Conservation (phyloP, 352 stramenopile genomes). For the Globisporangium lucens region DNA sequence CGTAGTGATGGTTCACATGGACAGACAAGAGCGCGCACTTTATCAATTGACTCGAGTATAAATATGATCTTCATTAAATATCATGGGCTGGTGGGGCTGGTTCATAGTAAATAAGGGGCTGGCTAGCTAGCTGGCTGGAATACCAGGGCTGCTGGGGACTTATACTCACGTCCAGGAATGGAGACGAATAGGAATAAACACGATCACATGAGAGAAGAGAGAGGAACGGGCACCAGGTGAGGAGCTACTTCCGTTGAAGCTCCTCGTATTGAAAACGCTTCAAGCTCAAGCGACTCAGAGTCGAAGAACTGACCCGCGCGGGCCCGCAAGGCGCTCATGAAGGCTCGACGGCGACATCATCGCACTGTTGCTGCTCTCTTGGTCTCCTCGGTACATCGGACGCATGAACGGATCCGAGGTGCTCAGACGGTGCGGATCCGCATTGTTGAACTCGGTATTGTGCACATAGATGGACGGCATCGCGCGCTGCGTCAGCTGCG, state of each 20-base stretch:
- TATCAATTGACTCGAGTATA: conserved; percentile 9
- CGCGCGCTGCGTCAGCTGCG: conserved; percentile 7
- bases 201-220: background rate
- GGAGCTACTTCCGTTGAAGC: too few species aligned
- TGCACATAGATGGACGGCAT: background rate
- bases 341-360: background rate
- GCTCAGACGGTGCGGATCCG: background rate
- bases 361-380: background rate
- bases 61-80: conserved; percentile 9
- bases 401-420: conserved; percentile 8
- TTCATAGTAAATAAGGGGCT: conserved; percentile 3
- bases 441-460: background rate
- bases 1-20: background rate
- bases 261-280: too few species aligned
- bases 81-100: conserved; percentile 6
- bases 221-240: background rate
- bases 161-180: conserved; percentile 2
- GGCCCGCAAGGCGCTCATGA: background rate
- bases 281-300: background rate
- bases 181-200: background rate
- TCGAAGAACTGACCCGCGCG: background rate
- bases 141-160: background rate
- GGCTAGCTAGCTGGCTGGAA: background rate
- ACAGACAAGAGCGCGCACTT: background rate
- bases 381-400: background rate